phyloP scores from a whole-genome alignment of 345 rosid species.

The Euphorbia tirucalli region DNA sequence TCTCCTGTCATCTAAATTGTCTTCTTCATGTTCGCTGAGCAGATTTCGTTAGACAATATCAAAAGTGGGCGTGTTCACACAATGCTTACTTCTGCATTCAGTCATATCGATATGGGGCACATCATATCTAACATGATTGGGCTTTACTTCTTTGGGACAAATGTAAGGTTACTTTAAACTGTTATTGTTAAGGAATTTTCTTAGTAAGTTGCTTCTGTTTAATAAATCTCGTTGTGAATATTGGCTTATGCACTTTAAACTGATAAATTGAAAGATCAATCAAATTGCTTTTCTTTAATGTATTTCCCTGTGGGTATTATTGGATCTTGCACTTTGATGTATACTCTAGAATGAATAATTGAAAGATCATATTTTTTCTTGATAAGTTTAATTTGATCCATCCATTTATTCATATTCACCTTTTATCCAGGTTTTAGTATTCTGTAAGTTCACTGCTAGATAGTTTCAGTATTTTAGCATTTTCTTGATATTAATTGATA shows the following conservation, averaged over 20 bases:
- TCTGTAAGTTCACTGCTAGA: too few species aligned
- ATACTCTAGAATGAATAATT: too few species aligned
- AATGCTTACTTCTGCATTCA: slow-evolving; percentile 78
- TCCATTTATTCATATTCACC: background rate
- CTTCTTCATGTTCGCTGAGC: slow-evolving; percentile 35
- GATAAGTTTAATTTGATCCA: background rate
- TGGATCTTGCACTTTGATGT: too few species aligned
- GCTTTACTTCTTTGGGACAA: slow-evolving; percentile 82
- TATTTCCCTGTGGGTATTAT: background rate
- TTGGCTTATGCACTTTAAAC: background rate
- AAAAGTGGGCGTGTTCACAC: slow-evolving; percentile 64
- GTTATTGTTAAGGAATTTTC: slow-evolving; percentile 7
- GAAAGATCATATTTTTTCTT: background rate
- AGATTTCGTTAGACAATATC: slow-evolving; percentile 82
- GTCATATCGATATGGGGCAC: slow-evolving; percentile 69
- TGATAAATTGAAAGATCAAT: background rate
- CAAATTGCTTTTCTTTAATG: background rate
- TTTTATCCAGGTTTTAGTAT: background rate
- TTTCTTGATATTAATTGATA: background rate
- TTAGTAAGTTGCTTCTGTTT: slow-evolving; percentile 2
- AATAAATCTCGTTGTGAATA: slow-evolving; percentile 1
- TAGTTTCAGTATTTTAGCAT: background rate
- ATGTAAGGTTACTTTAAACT: slow-evolving; percentile 44
- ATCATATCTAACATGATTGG: slow-evolving; percentile 81
- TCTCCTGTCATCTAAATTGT: slow-evolving; percentile 13